These are phyloP conservation scores for Metarhizium brunneum DNA, from an alignment of 2,329 filamentous ascomycete species.

Conservation along the genomic window DNA sequence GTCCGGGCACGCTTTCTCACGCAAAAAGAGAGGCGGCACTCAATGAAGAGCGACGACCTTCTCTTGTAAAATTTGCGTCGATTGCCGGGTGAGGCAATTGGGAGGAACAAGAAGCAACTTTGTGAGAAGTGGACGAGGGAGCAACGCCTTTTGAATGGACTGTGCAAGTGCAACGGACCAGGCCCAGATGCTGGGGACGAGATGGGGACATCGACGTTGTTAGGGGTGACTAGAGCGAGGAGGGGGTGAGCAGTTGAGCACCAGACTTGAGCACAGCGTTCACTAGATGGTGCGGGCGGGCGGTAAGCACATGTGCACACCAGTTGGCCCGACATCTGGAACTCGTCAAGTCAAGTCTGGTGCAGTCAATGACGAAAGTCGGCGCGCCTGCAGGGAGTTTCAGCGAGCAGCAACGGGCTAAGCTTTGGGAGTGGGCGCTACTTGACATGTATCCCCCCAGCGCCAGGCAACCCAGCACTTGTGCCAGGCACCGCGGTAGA, in stretches of 20 bases:
- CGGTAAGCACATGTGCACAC: neutral
- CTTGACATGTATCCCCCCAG: too few relatives aligned
- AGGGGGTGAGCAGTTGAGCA: neutral
- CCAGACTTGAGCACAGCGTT: neutral
- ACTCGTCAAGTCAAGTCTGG: too few relatives aligned
- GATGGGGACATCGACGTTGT: conserved; percentile 22
- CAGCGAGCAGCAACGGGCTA: too few relatives aligned
- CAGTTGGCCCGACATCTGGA: too few relatives aligned
- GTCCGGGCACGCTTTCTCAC: neutral
- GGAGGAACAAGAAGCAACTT: conserved; percentile 16
- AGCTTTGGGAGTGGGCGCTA: too few relatives aligned
- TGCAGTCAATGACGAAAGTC: too few relatives aligned
- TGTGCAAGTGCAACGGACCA: conserved; percentile 13
- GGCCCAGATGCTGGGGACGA: conserved; percentile 17
- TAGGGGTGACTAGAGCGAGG: conserved; percentile 16
- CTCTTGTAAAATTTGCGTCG: conserved; percentile 5
- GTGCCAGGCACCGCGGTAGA: neutral
- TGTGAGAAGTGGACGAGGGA: conserved; percentile 22
- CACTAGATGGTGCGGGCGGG: neutral
- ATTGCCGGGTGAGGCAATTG: conserved; percentile 17
- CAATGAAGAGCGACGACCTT: conserved; percentile 9
- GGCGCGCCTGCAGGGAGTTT: too few relatives aligned
- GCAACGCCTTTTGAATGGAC: conserved; percentile 32
- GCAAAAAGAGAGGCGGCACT: conserved; percentile 7
- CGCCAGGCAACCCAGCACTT: neutral